Evolutionary conservation across 2,329 filamentous ascomycete genomes (phyloP), one percentile per base, ranked within the genome.

Genomic region (Nakataea oryzae): DNA sequence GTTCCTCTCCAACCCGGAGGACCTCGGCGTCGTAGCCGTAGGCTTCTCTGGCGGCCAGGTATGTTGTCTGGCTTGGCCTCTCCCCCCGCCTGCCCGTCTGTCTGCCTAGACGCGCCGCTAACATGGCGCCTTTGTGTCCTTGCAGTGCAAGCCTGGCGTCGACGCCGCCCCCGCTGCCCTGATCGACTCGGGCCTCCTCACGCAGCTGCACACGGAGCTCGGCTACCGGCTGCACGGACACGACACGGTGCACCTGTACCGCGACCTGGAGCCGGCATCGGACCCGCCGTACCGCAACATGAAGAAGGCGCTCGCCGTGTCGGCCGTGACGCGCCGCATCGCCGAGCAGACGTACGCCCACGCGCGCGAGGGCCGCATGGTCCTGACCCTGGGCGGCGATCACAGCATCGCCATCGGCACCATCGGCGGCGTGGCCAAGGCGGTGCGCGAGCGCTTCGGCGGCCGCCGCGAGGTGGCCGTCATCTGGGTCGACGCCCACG

Each of bases 401-500:
- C 95, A 99, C 81, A 92, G 88, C 66, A 96, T 99, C 72, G 95
- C 95, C 65, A 96, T 99, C 69, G 95, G 95, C 65, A 96, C 91
- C 58, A 86, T 99, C 68, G 88, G 89, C 30, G 95, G 95, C 54
- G 91, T 89, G 1, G 90, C 93, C 47, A 90, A 88, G 78, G 95
- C 93, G 0, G 87, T 91, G 54, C 86, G 90, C 63, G 93, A 99
- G 81, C 80, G 93, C 24, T 78, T 96, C 63, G 85, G 80, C 57
- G 60, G 60, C n/a, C 50, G 32, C 17, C 83, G 88, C 62, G 93
- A 97, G 69, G 87, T 97, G 65, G 95, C 92, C 14, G 91, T 99
- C 63, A 96, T 99, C 74, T 99, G 95, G 95, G 95, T 99, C 34
- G 95, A 99, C 75, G 95, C 95, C 29, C 95, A 99, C 75, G 89